Base-by-base conservation (phyloP, 2,329 filamentous ascomycete species). In the Sporothrix globosa region DNA sequence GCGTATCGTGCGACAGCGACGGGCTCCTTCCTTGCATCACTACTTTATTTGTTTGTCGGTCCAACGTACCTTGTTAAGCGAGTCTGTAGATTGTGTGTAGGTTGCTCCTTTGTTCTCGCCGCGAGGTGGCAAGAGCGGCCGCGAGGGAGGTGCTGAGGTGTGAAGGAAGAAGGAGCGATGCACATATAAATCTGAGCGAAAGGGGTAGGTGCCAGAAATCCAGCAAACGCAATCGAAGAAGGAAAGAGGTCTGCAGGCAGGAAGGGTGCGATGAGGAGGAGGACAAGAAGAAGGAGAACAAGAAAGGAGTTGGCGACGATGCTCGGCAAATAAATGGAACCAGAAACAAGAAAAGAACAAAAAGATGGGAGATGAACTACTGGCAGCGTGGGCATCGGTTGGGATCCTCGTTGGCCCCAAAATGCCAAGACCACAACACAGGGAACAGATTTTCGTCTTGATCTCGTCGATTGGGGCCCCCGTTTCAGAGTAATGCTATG, bases 401-500 rank as follows among this genome's bases (percentile, higher is more conserved):
- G 21, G 19, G 30, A 60, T 34, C 30, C 30, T 67, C 63, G 63
- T n/a, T n/a, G 50, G 48, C 4, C 39, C 53, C 41, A 54, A 53
- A 68, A 68, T 68, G 67, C 67, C 67, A 68, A 68, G 67, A 68
- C 53, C 67, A 58, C 27, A 58, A 68, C 67, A 68, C 21, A 46
- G 24, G 10, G 14, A 58, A 34, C 27, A 34, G 53, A 69, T 61
- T 61, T 68, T 34, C 39, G 67, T 68, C 53, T 69, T 54, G 66
- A 48, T 61, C 21, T 34, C 5, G 34, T 34, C 34, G 34, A 7
- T 34, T 7, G 34, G 7, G 39, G 19, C 21, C 17, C 17, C 52
- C 14, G 52, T 69, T 69, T 69, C 67, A 69, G 66, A 68, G 41
- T 53, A 53, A 50, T 66, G 46, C 27, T 17, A 34, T 50, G 50